A percentile compares a stretch with the other conserved stretches of the same genome.
Evolutionary conservation across 2,329 filamentous ascomycete genomes (phyloP).

Genomic region (Fusarium proliferatum): DNA sequence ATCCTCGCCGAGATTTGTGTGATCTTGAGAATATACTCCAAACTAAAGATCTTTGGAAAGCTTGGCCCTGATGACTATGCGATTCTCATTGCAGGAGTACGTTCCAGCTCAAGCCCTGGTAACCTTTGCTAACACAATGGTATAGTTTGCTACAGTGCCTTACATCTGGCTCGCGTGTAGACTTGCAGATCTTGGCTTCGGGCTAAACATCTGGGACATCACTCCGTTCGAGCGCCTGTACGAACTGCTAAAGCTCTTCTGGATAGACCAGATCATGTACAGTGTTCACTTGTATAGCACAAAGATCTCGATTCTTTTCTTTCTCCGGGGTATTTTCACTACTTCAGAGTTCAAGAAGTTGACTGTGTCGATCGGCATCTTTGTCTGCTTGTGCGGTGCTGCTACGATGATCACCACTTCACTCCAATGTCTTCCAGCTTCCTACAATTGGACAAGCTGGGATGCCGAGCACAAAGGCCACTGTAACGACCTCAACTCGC

Average conservation of each 20-base stretch:
- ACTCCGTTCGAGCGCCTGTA: conserved; percentile 27
- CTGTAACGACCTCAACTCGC: conserved; percentile 33
- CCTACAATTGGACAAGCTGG: conserved; percentile 33
- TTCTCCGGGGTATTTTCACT: conserved; percentile 26
- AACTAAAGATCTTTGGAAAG: conserved; percentile 25
- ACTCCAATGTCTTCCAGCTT: conserved; percentile 31
- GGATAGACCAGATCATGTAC: conserved; percentile 40
- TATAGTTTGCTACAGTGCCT: conserved; percentile 27
- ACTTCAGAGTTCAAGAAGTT: conserved; percentile 17
- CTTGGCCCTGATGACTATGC: conserved; percentile 25
- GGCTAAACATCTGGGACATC: conserved; percentile 32
- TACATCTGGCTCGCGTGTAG: conserved; percentile 29
- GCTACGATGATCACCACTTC: conserved; percentile 32
- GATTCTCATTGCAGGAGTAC: conserved; percentile 27
- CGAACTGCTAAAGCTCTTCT: conserved; percentile 30
- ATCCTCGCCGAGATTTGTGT: conserved; percentile 24
- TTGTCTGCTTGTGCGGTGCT: conserved; percentile 14
- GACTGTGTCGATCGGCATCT: conserved; percentile 11
- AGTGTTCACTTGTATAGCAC: conserved; percentile 38
- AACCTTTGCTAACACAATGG: background rate
- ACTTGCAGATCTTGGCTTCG: conserved; percentile 33
- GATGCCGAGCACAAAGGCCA: conserved; percentile 25
- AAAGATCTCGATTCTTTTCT: conserved; percentile 35
- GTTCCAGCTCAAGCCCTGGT: background rate
- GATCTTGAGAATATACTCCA: conserved; percentile 24